Evolutionary conservation across 2,329 filamentous ascomycete species (phyloP), one percentile per base, ranked within the genome.

Genomic region (Arthrobotrys pseudoclavata): DNA sequence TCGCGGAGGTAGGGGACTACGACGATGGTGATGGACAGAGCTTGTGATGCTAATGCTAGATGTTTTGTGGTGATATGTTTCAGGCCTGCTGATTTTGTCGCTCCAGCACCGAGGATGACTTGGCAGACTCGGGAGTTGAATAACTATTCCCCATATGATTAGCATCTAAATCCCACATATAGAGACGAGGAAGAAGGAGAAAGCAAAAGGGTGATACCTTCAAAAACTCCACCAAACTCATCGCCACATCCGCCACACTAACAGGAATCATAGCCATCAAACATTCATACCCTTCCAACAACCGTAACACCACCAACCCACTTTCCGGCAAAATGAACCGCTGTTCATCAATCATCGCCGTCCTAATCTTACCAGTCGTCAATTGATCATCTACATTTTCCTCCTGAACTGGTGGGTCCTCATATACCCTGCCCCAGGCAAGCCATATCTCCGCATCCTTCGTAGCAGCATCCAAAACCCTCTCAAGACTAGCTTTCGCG

Each of bases 71-170:
- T 97, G 83, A 99, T 99, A 82, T 97, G 97, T 83, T 94, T 97
- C 20, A 99, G 86, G 0, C 95, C 95, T 0, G 94, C 96, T 24
- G 92, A 94, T 40, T 90, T 88, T 4, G 93, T 97, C 3, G 96
- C 96, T 3, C 96, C 96, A 0, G 96, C 96, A 0, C 96, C 96
- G 5, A 99, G 89, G 79, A 99, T 97, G 72, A 99, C 88, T 83
- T 99, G 96, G n/a, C 92, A 96, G 72, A 94, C 94, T 20, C 96
- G 91, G 1, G 94, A 97, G 84, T 99, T 97, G 87, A 98, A 99
- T 3, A 97, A 87, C 80, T 96, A 92, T 13, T 24, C 47, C 1
- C 4, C 29, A 31, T 10, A 63, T 48, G 31, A 22, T 67, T 69
- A 64, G 64, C 18, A 76, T 47, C 13, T 31, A 7, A 24, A 24